A percentile compares a stretch with the other conserved stretches of the same genome.
These are phyloP conservation scores for Daldinia decipiens DNA, from an alignment of 495 filamentous ascomycete species.

Conservation along the genomic window DNA sequence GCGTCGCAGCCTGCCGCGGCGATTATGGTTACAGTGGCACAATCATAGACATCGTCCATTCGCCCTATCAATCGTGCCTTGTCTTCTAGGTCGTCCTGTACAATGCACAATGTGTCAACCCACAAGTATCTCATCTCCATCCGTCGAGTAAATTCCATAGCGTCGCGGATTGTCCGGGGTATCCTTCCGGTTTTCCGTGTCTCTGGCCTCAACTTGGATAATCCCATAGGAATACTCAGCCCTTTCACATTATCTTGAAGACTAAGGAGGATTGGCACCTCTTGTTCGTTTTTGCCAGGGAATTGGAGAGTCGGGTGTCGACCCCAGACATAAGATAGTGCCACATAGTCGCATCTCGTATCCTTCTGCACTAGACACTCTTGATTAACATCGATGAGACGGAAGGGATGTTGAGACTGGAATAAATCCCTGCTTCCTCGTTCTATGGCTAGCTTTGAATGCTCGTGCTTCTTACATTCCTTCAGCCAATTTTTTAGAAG, in stretches of 20 bases:
- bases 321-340: background rate
- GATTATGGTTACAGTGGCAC: constrained; percentile 8
- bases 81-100: constrained; percentile 11
- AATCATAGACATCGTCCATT: constrained; percentile 7
- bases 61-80: background rate
- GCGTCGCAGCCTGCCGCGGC: constrained; percentile 7
- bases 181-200: background rate
- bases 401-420: background rate
- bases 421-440: background rate
- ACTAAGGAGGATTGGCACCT: background rate
- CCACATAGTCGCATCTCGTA: background rate
- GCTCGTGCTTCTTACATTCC: background rate
- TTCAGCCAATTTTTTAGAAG: background rate
- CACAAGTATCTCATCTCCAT: background rate
- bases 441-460: background rate
- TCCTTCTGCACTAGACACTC: constrained; percentile 1
- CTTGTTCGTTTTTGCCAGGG: background rate
- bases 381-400: background rate
- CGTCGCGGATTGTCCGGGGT: constrained; percentile 7
- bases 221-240: background rate
- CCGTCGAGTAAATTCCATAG: constrained; percentile 2
- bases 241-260: background rate
- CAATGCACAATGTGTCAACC: constrained; percentile 4
- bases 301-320: background rate
- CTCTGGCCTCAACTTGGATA: background rate